Conservation (phyloP, 495 filamentous ascomycete genomes). For the Glonium stellatum region DNA sequence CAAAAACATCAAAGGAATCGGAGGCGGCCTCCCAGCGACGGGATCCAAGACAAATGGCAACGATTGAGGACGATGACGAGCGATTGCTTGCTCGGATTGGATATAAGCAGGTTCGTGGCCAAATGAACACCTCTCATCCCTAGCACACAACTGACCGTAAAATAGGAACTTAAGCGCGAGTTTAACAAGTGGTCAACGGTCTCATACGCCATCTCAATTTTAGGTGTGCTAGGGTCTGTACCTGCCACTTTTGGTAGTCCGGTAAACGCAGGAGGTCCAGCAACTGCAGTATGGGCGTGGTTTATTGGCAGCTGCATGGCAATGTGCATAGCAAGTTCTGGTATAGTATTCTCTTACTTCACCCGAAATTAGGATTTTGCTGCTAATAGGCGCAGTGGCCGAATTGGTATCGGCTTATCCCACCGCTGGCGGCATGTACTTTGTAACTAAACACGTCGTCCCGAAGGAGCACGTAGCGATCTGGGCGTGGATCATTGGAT, state of each 20-base stretch:
- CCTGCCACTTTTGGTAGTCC: conserved; percentile 62
- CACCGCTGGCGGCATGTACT: conserved; percentile 48
- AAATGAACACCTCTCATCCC: conserved; percentile 10
- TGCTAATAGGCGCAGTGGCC: conserved; percentile 35
- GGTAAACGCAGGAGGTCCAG: conserved; percentile 59
- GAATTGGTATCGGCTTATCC: conserved; percentile 50
- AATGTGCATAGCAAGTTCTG: conserved; percentile 59
- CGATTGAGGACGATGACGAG: conserved; percentile 59
- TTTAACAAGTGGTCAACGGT: conserved; percentile 70
- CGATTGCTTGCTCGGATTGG: conserved; percentile 59
- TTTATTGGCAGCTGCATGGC: conserved; percentile 62
- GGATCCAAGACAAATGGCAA: conserved; percentile 36
- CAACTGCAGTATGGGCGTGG: conserved; percentile 68
- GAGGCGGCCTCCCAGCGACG: conserved; percentile 8
- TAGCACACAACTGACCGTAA: conserved; percentile 3
- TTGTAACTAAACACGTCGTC: conserved; percentile 40
- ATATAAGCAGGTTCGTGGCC: conserved; percentile 53
- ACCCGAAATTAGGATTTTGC: not conserved
- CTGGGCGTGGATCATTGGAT: conserved; percentile 51
- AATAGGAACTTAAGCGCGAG: conserved; percentile 54
- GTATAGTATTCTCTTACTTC: conserved; percentile 25
- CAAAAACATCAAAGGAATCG: conserved; percentile 20
- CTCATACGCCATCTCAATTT: conserved; percentile 67
- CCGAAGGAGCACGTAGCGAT: conserved; percentile 41
- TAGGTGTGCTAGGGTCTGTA: conserved; percentile 63